These are phyloP conservation scores for Raffaelea albimanens DNA, from an alignment of 2,329 filamentous ascomycete genomes.

Conservation along the genomic window DNA sequence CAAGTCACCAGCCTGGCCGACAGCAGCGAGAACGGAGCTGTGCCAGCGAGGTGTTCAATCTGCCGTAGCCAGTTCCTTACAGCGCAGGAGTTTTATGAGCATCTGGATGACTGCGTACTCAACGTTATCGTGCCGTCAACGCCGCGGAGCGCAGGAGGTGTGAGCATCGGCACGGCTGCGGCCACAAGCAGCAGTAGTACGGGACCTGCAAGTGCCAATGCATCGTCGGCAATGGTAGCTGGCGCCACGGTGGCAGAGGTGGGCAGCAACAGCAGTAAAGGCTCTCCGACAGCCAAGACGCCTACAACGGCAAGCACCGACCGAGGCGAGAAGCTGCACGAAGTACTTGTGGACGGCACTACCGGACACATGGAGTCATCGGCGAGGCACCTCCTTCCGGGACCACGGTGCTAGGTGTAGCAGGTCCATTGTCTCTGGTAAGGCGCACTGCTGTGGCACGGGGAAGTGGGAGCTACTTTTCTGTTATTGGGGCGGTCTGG, in stretches of 20 bases:
- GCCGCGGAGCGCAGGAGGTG: conserved; percentile 19
- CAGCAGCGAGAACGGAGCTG: neutral
- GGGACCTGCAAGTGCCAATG: neutral
- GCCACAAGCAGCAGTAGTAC: neutral
- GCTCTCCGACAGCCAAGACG: conserved; percentile 15
- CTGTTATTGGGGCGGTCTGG: too few relatives aligned
- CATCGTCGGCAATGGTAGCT: neutral
- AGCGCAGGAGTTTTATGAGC: conserved; percentile 95
- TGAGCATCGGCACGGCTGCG: neutral
- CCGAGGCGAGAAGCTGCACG: neutral
- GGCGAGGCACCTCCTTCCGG: too few relatives aligned
- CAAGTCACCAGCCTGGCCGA: conserved; percentile 7
- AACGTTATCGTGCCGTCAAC: conserved; percentile 45
- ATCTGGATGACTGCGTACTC: conserved; percentile 63
- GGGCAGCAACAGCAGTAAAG: conserved; percentile 8
- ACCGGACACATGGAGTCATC: neutral
- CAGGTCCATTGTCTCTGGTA: too few relatives aligned
- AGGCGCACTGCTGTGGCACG: too few relatives aligned
- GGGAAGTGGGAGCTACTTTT: too few relatives aligned
- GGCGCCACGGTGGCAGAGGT: neutral
- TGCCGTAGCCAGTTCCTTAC: conserved; percentile 71
- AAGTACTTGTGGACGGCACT: neutral
- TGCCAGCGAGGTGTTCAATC: conserved; percentile 72
- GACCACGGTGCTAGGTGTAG: too few relatives aligned
- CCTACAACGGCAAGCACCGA: conserved; percentile 16